Base-by-base conservation (phyloP, 208 protist species). In the Leishmania aethiopica region DNA sequence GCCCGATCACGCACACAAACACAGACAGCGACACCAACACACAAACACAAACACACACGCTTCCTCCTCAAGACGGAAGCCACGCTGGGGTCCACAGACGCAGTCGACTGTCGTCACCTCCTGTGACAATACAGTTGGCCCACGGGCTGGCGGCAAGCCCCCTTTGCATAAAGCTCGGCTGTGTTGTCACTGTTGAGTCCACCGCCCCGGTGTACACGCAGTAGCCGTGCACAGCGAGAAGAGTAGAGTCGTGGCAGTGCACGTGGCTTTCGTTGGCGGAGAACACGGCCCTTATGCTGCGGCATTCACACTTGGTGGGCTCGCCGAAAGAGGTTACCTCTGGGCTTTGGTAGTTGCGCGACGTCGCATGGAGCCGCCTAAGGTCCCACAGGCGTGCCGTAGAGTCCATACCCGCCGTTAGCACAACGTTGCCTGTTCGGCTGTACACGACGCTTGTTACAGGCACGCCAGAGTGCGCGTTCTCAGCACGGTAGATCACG, bases 391-490 rank as follows among this genome's bases (percentile, higher is more conserved):
- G 80, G 19, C 94, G 84, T 11, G 93, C 92, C 22, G 86, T 89
- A 11, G 92, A 93, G 82, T 98, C 95, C 91, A 96, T 97, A 51
- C 95, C 95, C 42, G 88, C 88, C 28, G 93, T 97, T 70, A 98
- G 86, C 59, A 96, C 74, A 28, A 95, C 75, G 70, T 96, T 93
- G 49, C 93, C 93, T 11, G 88, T 95, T 40, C 92, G 90, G 85
- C 93, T 96, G 85, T 94, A 98, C 13, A 60, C 77, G 25, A 92
- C 93, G 60, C 93, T 96, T 55, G 95, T 98, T 19, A 98, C 93
- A 0, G 93, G 86, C 28, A 96, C 94, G 37, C 80, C 83, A 10
- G 88, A 92, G 77, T 98, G 95, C 2, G 91, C 94, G 77, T 89
- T 88, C 60, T 86, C 84, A n/a, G 88, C 80, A 13, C 82, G 86